A percentile compares a stretch with the other conserved stretches of the same genome.
phyloP scores from a whole-genome alignment of 2,329 filamentous ascomycete genomes.

The Aureobasidium sp. region DNA sequence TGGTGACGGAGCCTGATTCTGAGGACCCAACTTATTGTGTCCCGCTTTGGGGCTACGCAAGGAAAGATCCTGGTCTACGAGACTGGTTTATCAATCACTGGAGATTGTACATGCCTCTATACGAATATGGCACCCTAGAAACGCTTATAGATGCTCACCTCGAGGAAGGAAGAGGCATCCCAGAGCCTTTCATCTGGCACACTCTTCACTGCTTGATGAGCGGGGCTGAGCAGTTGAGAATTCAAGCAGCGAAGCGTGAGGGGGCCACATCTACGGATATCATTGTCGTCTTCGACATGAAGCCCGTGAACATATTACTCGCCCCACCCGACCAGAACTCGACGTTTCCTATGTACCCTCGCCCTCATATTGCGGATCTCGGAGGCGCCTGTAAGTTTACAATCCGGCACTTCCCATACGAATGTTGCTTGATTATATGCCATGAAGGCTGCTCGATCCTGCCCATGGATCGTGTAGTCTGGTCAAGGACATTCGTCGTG shows the following conservation, averaged over 20 bases:
- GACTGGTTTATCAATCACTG: not conserved
- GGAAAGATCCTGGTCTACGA: not conserved
- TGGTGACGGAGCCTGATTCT: not conserved
- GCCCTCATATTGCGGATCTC: not conserved
- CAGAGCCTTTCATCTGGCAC: conserved; percentile 4
- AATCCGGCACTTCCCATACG: too few species aligned
- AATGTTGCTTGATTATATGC: too few species aligned
- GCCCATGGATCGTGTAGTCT: not conserved
- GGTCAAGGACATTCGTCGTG: not conserved
- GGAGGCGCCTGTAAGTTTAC: not conserved
- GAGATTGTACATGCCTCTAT: not conserved
- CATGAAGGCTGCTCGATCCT: not conserved
- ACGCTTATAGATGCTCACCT: not conserved
- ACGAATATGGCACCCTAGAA: not conserved
- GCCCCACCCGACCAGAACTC: not conserved
- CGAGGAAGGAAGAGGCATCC: not conserved
- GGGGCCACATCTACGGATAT: not conserved
- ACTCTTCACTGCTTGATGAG: not conserved
- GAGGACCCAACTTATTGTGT: not conserved
- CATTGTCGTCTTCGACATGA: not conserved
- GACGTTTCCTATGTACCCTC: not conserved
- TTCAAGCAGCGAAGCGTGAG: not conserved
- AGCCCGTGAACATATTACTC: not conserved
- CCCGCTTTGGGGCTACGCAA: not conserved
- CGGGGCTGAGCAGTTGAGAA: not conserved